Evolutionary conservation across 192 early-diverging fungal species (phyloP).

Genomic region (Hyaloraphidium curvatum): DNA sequence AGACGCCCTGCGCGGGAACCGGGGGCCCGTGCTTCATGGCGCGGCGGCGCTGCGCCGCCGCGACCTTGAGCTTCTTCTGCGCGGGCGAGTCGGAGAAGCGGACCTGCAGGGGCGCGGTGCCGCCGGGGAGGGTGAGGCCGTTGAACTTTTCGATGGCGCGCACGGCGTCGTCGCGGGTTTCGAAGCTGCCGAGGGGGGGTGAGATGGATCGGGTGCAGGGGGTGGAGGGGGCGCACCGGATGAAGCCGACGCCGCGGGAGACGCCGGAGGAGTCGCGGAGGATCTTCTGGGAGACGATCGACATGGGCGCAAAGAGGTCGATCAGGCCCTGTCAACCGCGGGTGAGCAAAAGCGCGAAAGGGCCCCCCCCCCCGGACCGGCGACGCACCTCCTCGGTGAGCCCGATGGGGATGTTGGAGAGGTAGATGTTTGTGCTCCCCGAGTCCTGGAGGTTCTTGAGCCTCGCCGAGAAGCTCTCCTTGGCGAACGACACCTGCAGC

Average conservation of each 20-base stretch:
- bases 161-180: constrained; percentile 43
- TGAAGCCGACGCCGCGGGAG: constrained; percentile 67
- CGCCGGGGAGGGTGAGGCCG: constrained; percentile 32
- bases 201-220: neutral
- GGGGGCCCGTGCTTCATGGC: too few relatives aligned
- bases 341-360: neutral
- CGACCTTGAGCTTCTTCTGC: constrained; percentile 54
- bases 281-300: constrained; percentile 52
- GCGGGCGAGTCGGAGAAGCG: constrained; percentile 61
- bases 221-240: constrained; percentile 15
- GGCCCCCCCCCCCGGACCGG: neutral
- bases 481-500: constrained; percentile 55
- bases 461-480: constrained; percentile 49
- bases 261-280: constrained; percentile 44
- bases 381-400: constrained; percentile 43
- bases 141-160: constrained; percentile 47
- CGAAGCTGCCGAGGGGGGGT: constrained; percentile 25
- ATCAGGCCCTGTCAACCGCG: constrained; percentile 21
- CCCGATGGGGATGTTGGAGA: constrained; percentile 59
- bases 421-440: constrained; percentile 60
- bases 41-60: constrained; percentile 1
- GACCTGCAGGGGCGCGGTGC: constrained; percentile 43
- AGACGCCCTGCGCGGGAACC: too few relatives aligned
- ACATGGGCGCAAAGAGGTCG: constrained; percentile 40
- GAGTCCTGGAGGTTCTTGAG: constrained; percentile 50